phyloP scores from a whole-genome alignment of 78 protist species.

The Planoprotostelium fungivorum region DNA sequence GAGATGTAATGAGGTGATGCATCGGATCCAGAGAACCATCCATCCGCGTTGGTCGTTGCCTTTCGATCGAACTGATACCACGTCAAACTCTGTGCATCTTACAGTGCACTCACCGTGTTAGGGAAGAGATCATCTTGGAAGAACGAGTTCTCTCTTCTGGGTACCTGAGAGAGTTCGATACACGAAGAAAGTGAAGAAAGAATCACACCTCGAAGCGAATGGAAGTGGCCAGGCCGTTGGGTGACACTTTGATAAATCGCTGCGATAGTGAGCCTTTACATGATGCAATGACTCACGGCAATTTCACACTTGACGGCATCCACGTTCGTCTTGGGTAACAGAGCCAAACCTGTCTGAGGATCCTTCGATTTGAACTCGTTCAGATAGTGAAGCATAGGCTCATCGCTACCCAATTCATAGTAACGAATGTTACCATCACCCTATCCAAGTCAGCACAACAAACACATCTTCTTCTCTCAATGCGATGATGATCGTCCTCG shows the following conservation, averaged over 20 bases:
- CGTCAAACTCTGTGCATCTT: too few relatives aligned
- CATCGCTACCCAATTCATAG: not conserved
- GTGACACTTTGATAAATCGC: not conserved
- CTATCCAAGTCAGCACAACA: not conserved
- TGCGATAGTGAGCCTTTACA: not conserved
- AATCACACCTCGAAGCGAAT: not conserved
- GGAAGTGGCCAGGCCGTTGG: not conserved
- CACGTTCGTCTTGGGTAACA: not conserved
- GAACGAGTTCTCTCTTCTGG: not conserved
- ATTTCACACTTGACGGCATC: not conserved
- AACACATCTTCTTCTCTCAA: not conserved
- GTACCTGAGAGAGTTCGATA: not conserved
- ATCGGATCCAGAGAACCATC: not conserved
- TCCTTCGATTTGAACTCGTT: not conserved
- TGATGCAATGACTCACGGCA: not conserved
- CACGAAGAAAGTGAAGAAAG: not conserved
- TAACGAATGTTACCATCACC: not conserved
- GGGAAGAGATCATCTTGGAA: not conserved
- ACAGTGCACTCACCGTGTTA: too few relatives aligned
- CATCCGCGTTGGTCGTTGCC: too few relatives aligned
- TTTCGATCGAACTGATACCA: too few relatives aligned
- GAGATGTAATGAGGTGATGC: not conserved
- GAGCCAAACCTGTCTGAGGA: not conserved
- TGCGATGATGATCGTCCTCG: too few relatives aligned
- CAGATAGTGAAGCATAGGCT: not conserved